A percentile compares a stretch with the other conserved stretches of the same genome.
These are phyloP conservation scores for Dacryopinax spathularia DNA, from an alignment of 768 basidiomycete genomes.

Conservation along the genomic window DNA sequence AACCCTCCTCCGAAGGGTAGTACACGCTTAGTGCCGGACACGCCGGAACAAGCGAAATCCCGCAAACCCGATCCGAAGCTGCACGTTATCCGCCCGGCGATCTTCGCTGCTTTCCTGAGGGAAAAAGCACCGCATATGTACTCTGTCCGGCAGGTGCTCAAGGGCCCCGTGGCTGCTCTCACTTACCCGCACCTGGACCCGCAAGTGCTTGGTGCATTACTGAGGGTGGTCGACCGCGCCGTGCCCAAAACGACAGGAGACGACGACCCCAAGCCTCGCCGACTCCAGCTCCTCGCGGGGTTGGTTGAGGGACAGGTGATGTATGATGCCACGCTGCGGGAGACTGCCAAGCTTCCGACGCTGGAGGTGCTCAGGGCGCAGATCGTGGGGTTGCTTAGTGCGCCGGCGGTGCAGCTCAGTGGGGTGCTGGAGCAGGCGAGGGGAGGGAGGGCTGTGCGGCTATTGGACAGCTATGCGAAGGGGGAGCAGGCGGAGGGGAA, in stretches of 20 bases:
- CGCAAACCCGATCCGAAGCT: constrained; percentile 32
- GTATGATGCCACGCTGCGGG: constrained; percentile 40
- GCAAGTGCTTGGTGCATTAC: constrained; percentile 50
- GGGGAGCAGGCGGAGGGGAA: constrained; percentile 38
- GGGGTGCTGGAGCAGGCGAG: constrained; percentile 53
- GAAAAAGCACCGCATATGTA: constrained; percentile 38
- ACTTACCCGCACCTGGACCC: constrained; percentile 54
- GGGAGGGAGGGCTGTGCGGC: constrained; percentile 54
- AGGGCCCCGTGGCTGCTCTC: constrained; percentile 51
- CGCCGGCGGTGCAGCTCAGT: constrained; percentile 59
- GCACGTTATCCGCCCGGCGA: constrained; percentile 58
- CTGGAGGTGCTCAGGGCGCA: constrained; percentile 66
- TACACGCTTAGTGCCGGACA: constrained; percentile 16
- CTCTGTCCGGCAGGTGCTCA: constrained; percentile 39
- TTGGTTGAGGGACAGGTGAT: constrained; percentile 65
- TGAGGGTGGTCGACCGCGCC: constrained; percentile 50
- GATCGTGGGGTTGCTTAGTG: constrained; percentile 68
- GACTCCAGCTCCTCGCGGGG: constrained; percentile 45
- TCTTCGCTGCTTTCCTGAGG: constrained; percentile 65
- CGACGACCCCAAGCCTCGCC: constrained; percentile 32
- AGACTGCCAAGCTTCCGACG: constrained; percentile 60
- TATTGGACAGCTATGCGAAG: constrained; percentile 59
- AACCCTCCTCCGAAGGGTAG: constrained; percentile 26
- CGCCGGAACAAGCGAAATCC: constrained; percentile 9
- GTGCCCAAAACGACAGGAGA: constrained; percentile 42